phyloP scores from a whole-genome alignment of 2,329 filamentous ascomycete species.

The Botryotinia globosa region DNA sequence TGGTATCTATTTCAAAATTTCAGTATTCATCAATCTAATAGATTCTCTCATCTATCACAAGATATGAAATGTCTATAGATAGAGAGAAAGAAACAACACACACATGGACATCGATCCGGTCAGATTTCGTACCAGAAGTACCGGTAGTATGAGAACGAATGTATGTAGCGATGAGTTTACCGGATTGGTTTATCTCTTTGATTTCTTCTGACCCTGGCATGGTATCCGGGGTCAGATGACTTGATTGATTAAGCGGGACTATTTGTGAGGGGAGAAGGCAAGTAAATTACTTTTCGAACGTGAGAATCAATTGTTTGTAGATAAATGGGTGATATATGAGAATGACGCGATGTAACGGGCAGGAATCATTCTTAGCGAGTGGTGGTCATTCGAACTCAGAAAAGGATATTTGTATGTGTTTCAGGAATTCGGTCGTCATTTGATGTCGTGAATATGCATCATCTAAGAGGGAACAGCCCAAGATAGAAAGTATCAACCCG shows the following conservation, averaged over 20 bases:
- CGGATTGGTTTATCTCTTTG: slow-evolving; percentile 36
- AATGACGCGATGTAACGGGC: not conserved
- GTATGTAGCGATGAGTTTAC: slow-evolving; percentile 38
- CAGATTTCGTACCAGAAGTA: not conserved
- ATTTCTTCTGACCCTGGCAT: slow-evolving; percentile 24
- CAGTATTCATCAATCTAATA: not conserved
- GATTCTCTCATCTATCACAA: not conserved
- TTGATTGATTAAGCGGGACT: not conserved
- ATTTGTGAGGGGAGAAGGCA: not conserved
- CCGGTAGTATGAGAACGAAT: slow-evolving; percentile 12
- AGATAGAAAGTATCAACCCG: not conserved
- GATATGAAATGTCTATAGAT: not conserved
- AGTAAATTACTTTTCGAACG: too few relatives aligned
- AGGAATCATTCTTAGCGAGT: not conserved
- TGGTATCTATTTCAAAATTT: slow-evolving; percentile 27
- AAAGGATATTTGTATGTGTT: not conserved
- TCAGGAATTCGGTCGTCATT: not conserved
- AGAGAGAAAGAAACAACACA: not conserved
- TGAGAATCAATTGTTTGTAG: not conserved
- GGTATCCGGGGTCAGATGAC: not conserved
- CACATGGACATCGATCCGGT: slow-evolving; percentile 35
- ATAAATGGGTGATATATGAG: not conserved
- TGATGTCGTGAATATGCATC: not conserved
- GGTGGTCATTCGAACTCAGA: not conserved
- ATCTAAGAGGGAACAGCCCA: not conserved